Evolutionary conservation across 2,329 filamentous ascomycete species (phyloP), one percentile per base, ranked within the genome.

Genomic region (Sclerotinia trifoliorum): DNA sequence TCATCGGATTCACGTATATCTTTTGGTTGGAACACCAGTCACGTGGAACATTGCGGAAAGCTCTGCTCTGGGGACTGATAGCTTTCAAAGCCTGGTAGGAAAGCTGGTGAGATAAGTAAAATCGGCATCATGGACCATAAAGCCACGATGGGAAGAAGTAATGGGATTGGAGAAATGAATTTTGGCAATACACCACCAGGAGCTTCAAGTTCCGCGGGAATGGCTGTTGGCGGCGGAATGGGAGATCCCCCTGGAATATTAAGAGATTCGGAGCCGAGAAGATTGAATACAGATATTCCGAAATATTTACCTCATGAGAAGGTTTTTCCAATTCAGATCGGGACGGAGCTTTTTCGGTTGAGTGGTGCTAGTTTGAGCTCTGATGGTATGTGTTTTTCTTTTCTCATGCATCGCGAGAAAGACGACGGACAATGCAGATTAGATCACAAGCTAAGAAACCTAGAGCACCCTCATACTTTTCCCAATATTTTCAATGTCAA

Each of bases 401-500:
- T 63, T 57, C 44, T 42, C 15, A 6, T 48, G 35, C 8, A 13
- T 39, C n/a, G 8, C 15, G 6, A 4, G 29, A 52, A 21, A 48
- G 19, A 13, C 46, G 51, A 24, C 3, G 21, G 6, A 2, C 15
- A 7, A 17, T 29, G 5, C 1, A 35, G 24, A 24, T n/a, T 29
- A 61, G 55, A 54, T 5, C 48, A 66, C 68, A 71, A 61, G 75
- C 83, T 87, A 79, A 87, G 77, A 81, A 76, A 80, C 78, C 77
- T 81, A 83, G 80, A 96, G 94, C 93, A 76, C 94, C 94, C 69
- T 97, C 94, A 62, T 97, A 97, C 79, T 97, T 98, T 80, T 96
- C 94, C 26, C 90, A 93, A 74, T 97, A 95, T 81, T 98, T 98
- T 79, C 85, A 89, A 73, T 91, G 92, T 75, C 94, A 97, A 80